These are phyloP conservation scores for Russula vinacea DNA, from an alignment of 768 basidiomycete genomes.

Conservation along the genomic window DNA sequence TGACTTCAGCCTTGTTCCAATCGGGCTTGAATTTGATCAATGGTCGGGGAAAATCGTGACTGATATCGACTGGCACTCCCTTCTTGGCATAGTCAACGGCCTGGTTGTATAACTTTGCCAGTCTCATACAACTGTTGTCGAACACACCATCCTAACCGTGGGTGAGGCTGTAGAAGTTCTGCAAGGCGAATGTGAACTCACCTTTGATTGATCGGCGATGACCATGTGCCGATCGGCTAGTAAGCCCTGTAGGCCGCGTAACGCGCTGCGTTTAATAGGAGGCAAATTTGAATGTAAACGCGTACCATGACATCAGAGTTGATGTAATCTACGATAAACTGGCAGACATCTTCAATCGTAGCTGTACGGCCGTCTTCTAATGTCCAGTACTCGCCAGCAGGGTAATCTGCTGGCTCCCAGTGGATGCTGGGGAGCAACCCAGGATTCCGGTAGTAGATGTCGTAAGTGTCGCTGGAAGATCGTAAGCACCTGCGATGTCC, in stretches of 20 bases:
- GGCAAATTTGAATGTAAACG: too few species aligned
- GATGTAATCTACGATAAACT: conserved; percentile 82
- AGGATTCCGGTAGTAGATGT: conserved; percentile 52
- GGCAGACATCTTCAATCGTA: conserved; percentile 65
- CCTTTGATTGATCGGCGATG: conserved; percentile 75
- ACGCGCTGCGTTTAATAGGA: neutral
- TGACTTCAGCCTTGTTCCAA: conserved; percentile 54
- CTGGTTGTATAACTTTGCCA: conserved; percentile 62
- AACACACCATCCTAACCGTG: conserved; percentile 54
- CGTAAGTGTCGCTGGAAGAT: conserved; percentile 55
- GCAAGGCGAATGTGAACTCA: conserved; percentile 32
- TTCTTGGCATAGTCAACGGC: conserved; percentile 84
- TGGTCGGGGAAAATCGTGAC: conserved; percentile 44
- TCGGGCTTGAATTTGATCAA: conserved; percentile 73
- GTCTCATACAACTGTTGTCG: conserved; percentile 51
- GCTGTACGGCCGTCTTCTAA: conserved; percentile 33
- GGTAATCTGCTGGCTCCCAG: conserved; percentile 43
- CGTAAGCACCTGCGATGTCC: neutral
- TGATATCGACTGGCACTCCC: conserved; percentile 60
- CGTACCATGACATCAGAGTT: conserved; percentile 74
- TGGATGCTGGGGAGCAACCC: conserved; percentile 53
- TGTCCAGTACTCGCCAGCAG: conserved; percentile 9
- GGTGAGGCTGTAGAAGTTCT: neutral
- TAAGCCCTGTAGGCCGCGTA: conserved; percentile 50
- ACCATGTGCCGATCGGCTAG: conserved; percentile 65